Evolutionary conservation across 208 protist species (phyloP).

Genomic region (Leishmania gerbilli): DNA sequence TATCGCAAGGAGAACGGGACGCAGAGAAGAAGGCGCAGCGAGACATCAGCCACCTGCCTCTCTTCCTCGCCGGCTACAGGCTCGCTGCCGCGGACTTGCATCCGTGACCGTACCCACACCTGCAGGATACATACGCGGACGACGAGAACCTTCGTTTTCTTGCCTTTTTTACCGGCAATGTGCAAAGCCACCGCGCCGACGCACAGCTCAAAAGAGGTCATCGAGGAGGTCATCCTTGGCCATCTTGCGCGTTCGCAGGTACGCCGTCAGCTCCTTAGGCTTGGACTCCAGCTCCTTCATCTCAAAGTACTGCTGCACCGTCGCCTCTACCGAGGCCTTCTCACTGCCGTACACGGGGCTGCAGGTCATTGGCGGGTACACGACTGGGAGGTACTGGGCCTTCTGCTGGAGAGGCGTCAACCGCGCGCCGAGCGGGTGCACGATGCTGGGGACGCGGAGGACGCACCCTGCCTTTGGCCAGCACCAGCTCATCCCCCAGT

Average conservation of each 20-base stretch:
- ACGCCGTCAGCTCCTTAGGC: constrained; percentile 48
- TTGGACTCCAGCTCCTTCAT: constrained; percentile 64
- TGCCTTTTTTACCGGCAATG: background rate
- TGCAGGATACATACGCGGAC: background rate
- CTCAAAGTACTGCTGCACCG: constrained; percentile 73
- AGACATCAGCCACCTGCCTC: background rate
- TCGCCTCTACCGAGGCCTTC: constrained; percentile 55
- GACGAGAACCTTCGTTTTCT: background rate
- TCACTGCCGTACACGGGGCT: constrained; percentile 73
- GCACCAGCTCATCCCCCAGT: constrained; percentile 70
- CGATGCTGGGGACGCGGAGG: constrained; percentile 37
- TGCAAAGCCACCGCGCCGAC: background rate
- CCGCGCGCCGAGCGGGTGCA: constrained; percentile 29
- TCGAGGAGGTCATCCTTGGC: constrained; percentile 70
- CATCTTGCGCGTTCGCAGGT: constrained; percentile 63
- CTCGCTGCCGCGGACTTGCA: background rate
- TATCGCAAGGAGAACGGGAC: background rate
- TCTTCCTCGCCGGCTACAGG: background rate
- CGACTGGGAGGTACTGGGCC: constrained; percentile 69
- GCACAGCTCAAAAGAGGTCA: constrained; percentile 70
- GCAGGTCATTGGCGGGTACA: constrained; percentile 49
- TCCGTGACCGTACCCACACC: background rate
- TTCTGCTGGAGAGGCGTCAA: constrained; percentile 15
- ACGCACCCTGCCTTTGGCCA: constrained; percentile 88
- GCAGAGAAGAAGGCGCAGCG: background rate